These are phyloP conservation scores for Aspergillus tubingensis DNA, from an alignment of 2,329 filamentous ascomycete species.

Conservation along the genomic window DNA sequence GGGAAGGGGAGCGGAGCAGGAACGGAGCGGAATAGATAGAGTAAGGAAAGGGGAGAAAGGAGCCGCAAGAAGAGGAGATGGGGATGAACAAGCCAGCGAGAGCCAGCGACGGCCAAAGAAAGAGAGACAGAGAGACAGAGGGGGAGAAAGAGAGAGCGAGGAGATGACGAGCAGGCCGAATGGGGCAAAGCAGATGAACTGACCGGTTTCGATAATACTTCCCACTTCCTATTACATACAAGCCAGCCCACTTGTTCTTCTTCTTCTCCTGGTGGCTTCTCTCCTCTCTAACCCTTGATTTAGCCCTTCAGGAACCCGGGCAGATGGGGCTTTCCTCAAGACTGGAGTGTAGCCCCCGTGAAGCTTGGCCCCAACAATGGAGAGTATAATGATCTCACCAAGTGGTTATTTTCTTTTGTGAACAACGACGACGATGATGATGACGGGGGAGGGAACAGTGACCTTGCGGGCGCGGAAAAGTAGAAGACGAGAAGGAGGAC, in stretches of 20 bases:
- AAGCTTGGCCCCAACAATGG: background rate
- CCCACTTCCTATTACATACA: constrained; percentile 1
- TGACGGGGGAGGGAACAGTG: background rate
- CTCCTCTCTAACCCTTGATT: background rate
- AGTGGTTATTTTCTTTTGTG: no score
- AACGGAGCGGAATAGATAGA: background rate
- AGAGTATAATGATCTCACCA: background rate
- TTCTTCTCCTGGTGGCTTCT: background rate
- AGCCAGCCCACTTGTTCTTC: background rate
- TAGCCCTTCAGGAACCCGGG: background rate
- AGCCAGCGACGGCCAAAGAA: background rate
- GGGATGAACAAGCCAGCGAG: constrained; percentile 1
- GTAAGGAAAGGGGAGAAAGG: background rate
- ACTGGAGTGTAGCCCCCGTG: background rate
- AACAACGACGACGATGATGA: background rate
- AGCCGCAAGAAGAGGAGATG: constrained; percentile 9
- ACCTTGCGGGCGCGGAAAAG: background rate
- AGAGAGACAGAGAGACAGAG: constrained; percentile 3
- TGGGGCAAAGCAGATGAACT: background rate
- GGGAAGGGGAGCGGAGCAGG: constrained; percentile 8
- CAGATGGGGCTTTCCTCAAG: background rate
- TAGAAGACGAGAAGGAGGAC: background rate
- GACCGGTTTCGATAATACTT: constrained; percentile 5
- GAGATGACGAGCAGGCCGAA: constrained; percentile 3
- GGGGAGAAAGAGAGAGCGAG: constrained; percentile 4